Conservation (phyloP, 2,329 filamentous ascomycete species). For the Gnomoniopsis smithogilvyi region DNA sequence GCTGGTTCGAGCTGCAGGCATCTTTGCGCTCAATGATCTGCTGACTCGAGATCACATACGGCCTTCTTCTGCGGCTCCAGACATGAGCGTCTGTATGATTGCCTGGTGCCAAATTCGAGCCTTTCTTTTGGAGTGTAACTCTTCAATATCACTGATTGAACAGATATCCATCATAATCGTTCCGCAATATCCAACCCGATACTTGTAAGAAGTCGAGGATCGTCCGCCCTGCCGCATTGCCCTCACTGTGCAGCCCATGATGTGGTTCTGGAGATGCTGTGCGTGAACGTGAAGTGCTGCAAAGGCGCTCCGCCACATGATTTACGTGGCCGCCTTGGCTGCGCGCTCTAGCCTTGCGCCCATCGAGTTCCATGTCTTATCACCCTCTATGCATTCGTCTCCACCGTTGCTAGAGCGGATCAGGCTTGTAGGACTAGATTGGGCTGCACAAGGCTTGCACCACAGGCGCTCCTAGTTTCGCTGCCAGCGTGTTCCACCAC, state of each 20-base stretch:
- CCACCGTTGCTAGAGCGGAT: not conserved
- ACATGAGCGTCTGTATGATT: too few species aligned
- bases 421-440: not conserved
- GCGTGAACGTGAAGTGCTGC: not conserved
- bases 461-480: not conserved
- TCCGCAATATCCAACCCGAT: too few species aligned
- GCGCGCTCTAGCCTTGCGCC: not conserved
- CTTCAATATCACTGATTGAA: too few species aligned
- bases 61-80: too few species aligned
- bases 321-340: constrained; percentile 3
- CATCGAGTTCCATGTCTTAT: not conserved
- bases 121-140: too few species aligned
- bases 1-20: too few species aligned
- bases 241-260: not conserved
- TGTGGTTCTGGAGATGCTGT: not conserved
- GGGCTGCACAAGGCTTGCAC: not conserved
- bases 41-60: too few species aligned
- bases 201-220: too few species aligned
- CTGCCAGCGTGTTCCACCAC: not conserved
- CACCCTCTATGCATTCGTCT: not conserved
- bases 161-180: too few species aligned
- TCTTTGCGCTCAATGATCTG: too few species aligned
- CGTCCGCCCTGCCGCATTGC: too few species aligned
- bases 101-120: too few species aligned
- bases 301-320: constrained; percentile 8